These are phyloP conservation scores for Escovopsis sp. DNA, from an alignment of 2,329 filamentous ascomycete genomes.

Conservation along the genomic window DNA sequence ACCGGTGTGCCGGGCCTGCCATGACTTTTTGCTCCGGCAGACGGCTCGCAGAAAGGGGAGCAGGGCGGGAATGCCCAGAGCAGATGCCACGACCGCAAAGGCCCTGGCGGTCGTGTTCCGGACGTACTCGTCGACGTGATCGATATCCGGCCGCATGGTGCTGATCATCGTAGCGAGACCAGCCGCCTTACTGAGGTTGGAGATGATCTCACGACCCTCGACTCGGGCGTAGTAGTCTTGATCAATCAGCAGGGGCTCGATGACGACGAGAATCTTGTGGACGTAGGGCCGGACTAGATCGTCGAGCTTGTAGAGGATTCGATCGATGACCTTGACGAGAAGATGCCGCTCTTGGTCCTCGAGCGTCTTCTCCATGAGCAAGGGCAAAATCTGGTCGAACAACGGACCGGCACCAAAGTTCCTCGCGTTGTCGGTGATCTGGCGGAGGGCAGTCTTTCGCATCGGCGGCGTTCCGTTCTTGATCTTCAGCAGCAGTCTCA, in stretches of 20 bases:
- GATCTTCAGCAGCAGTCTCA: slow-evolving; percentile 91
- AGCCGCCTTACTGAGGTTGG: slow-evolving; percentile 90
- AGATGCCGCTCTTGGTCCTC: slow-evolving; percentile 97
- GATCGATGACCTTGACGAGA: slow-evolving; percentile 96
- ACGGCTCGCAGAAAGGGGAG: slow-evolving; percentile 91
- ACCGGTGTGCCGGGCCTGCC: slow-evolving; percentile 94
- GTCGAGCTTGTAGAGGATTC: slow-evolving; percentile 95
- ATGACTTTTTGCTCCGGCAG: slow-evolving; percentile 96
- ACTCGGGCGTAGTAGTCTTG: slow-evolving; percentile 99
- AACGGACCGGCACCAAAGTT: slow-evolving; percentile 88
- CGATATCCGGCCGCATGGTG: slow-evolving; percentile 97
- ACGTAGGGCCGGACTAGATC: slow-evolving; percentile 92
- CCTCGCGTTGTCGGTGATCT: slow-evolving; percentile 92
- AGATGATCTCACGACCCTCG: slow-evolving; percentile 96
- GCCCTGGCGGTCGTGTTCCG: slow-evolving; percentile 94
- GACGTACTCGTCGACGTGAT: slow-evolving; percentile 96
- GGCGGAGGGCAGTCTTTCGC: slow-evolving; percentile 93
- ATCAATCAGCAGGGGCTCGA: slow-evolving; percentile 96
- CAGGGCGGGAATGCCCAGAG: slow-evolving; percentile 86
- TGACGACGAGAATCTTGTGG: slow-evolving; percentile 96
- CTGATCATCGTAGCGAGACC: slow-evolving; percentile 98
- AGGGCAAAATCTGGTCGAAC: slow-evolving; percentile 92
- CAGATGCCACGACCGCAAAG: slow-evolving; percentile 93
- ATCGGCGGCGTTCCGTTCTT: slow-evolving; percentile 98
- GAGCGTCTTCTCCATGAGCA: slow-evolving; percentile 95